Evolutionary conservation across 2,329 filamentous ascomycete genomes (phyloP).

Genomic region (Pseudogymnoascus sp.): DNA sequence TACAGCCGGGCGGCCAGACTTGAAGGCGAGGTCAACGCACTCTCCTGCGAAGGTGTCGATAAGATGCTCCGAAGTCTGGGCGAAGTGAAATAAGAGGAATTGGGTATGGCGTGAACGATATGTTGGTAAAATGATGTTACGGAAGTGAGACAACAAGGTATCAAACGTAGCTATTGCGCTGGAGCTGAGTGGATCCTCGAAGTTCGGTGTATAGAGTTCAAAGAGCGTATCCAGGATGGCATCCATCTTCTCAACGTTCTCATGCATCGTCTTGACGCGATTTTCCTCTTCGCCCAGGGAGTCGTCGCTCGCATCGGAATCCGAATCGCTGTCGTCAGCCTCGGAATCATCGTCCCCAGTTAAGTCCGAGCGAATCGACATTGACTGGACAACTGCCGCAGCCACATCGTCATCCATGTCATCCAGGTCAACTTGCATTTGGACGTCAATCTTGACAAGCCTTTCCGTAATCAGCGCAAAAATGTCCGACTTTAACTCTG

Average conservation of each 20-base stretch:
- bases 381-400: slow-evolving; percentile 58
- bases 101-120: slow-evolving; percentile 90
- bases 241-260: slow-evolving; percentile 87
- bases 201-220: slow-evolving; percentile 67
- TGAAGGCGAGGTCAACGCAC: slow-evolving; percentile 66
- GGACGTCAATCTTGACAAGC: slow-evolving; percentile 88
- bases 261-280: slow-evolving; percentile 64
- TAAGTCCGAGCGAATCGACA: slow-evolving; percentile 31
- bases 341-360: slow-evolving; percentile 41
- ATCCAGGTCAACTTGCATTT: slow-evolving; percentile 89
- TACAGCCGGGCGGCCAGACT: slow-evolving; percentile 55
- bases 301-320: slow-evolving; percentile 65
- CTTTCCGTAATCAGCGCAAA: slow-evolving; percentile 77
- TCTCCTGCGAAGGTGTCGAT: slow-evolving; percentile 77
- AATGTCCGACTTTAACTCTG: slow-evolving; percentile 71
- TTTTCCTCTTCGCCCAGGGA: slow-evolving; percentile 56
- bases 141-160: slow-evolving; percentile 77
- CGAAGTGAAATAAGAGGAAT: slow-evolving; percentile 93
- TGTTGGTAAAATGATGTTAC: slow-evolving; percentile 79
- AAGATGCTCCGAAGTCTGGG: slow-evolving; percentile 70
- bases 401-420: slow-evolving; percentile 86
- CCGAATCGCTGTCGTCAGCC: slow-evolving; percentile 56
- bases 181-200: slow-evolving; percentile 60
- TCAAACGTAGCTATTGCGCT: slow-evolving; percentile 68
- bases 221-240: slow-evolving; percentile 84